Conservation (phyloP, 2,329 filamentous ascomycete species). For the Ophiostoma angusticollis region DNA sequence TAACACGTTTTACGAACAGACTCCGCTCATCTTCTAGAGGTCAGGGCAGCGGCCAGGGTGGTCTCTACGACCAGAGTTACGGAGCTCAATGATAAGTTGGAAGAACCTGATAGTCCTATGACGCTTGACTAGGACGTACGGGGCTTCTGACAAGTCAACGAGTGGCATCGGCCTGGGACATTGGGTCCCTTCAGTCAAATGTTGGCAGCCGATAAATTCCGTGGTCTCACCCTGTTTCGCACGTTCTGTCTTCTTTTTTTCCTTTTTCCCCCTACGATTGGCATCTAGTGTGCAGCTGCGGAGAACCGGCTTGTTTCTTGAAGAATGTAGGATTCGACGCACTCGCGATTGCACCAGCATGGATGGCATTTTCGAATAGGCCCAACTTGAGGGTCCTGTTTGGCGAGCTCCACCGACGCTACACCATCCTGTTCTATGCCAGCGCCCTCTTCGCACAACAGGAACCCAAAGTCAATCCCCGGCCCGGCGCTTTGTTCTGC, state of each 20-base stretch:
- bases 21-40: conserved; percentile 72
- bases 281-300: too few species aligned
- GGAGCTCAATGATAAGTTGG: conserved; percentile 2
- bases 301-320: too few species aligned
- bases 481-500: too few species aligned
- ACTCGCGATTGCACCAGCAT: too few species aligned
- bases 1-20: conserved; percentile 53
- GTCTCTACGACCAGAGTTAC: conserved; percentile 26
- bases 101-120: background rate
- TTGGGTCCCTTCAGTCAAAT: conserved; percentile 1
- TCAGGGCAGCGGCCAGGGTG: conserved; percentile 18
- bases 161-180: conserved; percentile 3
- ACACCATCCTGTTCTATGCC: too few species aligned
- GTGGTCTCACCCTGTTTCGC: background rate
- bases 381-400: too few species aligned
- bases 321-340: too few species aligned
- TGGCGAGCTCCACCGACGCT: too few species aligned
- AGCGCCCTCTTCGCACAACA: too few species aligned
- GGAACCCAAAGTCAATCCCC: too few species aligned
- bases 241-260: background rate
- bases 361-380: too few species aligned
- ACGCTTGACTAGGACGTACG: background rate
- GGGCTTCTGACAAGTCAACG: background rate
- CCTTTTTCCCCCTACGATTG: conserved; percentile 4
- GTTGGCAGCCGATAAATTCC: background rate